Evolutionary conservation across 1,139 yeast species (phyloP).

Genomic region (Nakaseomyces bracarensis): DNA sequence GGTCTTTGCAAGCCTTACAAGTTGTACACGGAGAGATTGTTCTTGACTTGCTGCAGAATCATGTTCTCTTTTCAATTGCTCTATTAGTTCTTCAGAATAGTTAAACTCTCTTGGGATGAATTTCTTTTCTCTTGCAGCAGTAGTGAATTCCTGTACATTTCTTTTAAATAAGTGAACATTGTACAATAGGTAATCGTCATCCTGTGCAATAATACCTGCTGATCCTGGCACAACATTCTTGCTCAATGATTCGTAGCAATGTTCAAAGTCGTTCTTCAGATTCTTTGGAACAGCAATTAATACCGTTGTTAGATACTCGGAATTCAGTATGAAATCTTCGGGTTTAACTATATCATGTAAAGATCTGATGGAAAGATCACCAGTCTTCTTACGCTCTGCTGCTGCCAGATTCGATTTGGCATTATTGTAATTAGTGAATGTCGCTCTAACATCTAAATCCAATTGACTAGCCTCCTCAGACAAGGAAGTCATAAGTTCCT

Average conservation of each 20-base stretch:
- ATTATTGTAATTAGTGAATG: constrained; percentile 61
- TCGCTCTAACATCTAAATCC: constrained; percentile 71
- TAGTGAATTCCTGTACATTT: constrained; percentile 58
- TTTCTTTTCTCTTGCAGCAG: constrained; percentile 71
- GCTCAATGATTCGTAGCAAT: constrained; percentile 65
- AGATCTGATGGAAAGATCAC: constrained; percentile 85
- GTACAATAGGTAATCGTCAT: constrained; percentile 64
- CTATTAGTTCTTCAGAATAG: constrained; percentile 70
- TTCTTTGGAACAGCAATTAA: constrained; percentile 79
- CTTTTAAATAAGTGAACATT: constrained; percentile 81
- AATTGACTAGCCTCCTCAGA: constrained; percentile 71
- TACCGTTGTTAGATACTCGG: constrained; percentile 78
- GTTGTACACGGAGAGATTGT: constrained; percentile 64
- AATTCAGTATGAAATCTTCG: constrained; percentile 72
- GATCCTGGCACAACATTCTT: constrained; percentile 88
- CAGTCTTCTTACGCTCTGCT: constrained; percentile 86
- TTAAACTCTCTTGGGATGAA: constrained; percentile 92
- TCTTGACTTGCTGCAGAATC: constrained; percentile 69
- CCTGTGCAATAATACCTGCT: constrained; percentile 61
- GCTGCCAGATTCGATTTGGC: constrained; percentile 81
- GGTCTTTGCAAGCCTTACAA: constrained; percentile 72
- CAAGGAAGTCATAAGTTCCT: constrained; percentile 61
- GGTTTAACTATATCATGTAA: constrained; percentile 83
- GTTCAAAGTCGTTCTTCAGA: constrained; percentile 50
- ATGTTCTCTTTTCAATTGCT: constrained; percentile 67